These are phyloP conservation scores for Miscanthus sacchariflorus DNA, from an alignment of 202 grass and related monocot species.

Conservation along the genomic window DNA sequence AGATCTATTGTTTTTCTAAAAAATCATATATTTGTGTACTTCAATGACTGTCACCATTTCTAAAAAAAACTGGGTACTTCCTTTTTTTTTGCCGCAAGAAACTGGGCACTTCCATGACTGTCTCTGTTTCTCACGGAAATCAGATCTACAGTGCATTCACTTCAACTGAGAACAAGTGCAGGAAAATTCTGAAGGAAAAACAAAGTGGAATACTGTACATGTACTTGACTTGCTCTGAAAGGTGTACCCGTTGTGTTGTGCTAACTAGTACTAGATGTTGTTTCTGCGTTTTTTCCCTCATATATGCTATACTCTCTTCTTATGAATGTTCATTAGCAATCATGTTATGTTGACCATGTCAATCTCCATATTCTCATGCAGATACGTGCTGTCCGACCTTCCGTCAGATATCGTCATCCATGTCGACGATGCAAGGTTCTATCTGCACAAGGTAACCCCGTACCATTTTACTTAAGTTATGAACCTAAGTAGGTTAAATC, in stretches of 20 bases:
- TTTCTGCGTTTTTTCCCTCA: neutral
- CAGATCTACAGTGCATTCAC: neutral
- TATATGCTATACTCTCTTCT: neutral
- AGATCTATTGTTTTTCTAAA: neutral
- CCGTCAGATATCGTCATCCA: slow-evolving; percentile 84
- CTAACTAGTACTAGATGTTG: neutral
- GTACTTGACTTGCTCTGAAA: neutral
- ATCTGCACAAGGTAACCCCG: slow-evolving; percentile 81
- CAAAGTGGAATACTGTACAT: neutral
- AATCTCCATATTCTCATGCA: slow-evolving; percentile 48
- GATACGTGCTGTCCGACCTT: slow-evolving; percentile 85
- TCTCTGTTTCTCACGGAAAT: neutral
- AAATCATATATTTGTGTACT: neutral
- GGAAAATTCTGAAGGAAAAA: neutral
- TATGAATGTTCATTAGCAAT: neutral
- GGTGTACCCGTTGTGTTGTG: neutral
- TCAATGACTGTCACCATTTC: neutral
- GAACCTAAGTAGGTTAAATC: neutral
- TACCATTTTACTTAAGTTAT: slow-evolving; percentile 17
- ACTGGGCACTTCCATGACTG: neutral
- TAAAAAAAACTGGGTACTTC: neutral
- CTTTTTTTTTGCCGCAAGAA: neutral
- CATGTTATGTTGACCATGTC: slow-evolving; percentile 19
- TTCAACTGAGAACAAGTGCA: neutral
- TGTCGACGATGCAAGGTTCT: slow-evolving; percentile 78